Evolutionary conservation across 805 yeast genomes (phyloP), one percentile per base, ranked within the genome.

Genomic region (Vanderwaltozyma tropicalis): DNA sequence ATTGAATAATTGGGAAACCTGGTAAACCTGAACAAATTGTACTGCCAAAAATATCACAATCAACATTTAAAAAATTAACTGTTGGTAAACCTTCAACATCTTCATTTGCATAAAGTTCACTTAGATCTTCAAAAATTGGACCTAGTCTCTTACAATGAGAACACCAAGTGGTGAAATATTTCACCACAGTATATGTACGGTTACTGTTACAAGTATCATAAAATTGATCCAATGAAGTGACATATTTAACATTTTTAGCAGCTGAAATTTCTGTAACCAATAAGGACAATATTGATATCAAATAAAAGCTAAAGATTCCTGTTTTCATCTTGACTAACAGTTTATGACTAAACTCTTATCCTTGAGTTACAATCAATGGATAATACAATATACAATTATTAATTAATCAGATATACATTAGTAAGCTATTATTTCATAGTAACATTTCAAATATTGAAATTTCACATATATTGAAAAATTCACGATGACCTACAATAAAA

Each of bases 81-180:
- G 48, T 26, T 7, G 40, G 41, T 1, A 40, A 29, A 3, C 24
- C 37, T 18, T 47, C 46, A 11, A 33, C 32, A 7, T 17, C 28
- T 47, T 46, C 31, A 47, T 46, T 19, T 1, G 40, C 60, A 49
- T 51, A 71, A 15, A 59, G 41, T 3, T 48, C 65, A 37, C 69
- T 71, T 52, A 75, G 59, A 42, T 71, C 69, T 40, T 69, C 71
- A 70, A 66, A 67, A 3, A 66, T 62, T 5, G 85, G 85, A 53
- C 64, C 66, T 49, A 79, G 52, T 27, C 62, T 64, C 52, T 72
- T 72, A 53, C 87, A 79, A 54, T 79, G 85, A 27, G 76, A 62
- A 56, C 87, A 79, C 87, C 87, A 79, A 37, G 73, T 76, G 9
- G 87, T 83, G 48, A 71, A 78, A 46, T 56, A 59, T 32, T 61